Conservation (phyloP, 805 yeast species). For the Wickerhamomyces chambardii region DNA sequence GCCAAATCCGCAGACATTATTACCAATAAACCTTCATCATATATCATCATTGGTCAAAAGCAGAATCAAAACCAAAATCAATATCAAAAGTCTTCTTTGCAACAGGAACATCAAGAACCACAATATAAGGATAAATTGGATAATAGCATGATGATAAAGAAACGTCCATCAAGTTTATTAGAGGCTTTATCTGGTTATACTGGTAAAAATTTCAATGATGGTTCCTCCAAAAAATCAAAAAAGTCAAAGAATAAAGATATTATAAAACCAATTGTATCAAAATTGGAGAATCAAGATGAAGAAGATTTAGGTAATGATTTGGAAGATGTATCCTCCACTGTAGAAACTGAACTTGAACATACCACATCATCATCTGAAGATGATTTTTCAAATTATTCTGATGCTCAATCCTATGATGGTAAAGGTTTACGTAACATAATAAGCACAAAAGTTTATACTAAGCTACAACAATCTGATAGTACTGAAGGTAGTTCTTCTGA, state of each 20-base stretch:
- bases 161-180: constrained; percentile 14
- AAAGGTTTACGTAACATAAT: constrained; percentile 11
- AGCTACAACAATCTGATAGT: constrained; percentile 2
- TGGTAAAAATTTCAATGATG: constrained; percentile 9
- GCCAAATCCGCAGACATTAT: constrained; percentile 48
- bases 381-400: constrained; percentile 11
- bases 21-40: constrained; percentile 36
- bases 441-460: constrained; percentile 13
- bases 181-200: constrained; percentile 18
- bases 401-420: constrained; percentile 2
- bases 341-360: neutral
- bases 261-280: constrained; percentile 1
- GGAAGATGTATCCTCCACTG: constrained; percentile 17
- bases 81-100: too few relatives aligned
- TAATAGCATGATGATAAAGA: neutral
- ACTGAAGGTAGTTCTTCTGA: neutral
- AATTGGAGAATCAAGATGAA: constrained; percentile 10
- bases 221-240: constrained; percentile 15
- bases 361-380: constrained; percentile 4
- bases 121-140: too few relatives aligned
- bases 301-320: constrained; percentile 25
- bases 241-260: constrained; percentile 12
- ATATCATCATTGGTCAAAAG: constrained; percentile 23
- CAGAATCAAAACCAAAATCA: neutral
- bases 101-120: too few relatives aligned